These are phyloP conservation scores for Plantago coronopus DNA, from an alignment of 305 asterid genomes.

Conservation along the genomic window DNA sequence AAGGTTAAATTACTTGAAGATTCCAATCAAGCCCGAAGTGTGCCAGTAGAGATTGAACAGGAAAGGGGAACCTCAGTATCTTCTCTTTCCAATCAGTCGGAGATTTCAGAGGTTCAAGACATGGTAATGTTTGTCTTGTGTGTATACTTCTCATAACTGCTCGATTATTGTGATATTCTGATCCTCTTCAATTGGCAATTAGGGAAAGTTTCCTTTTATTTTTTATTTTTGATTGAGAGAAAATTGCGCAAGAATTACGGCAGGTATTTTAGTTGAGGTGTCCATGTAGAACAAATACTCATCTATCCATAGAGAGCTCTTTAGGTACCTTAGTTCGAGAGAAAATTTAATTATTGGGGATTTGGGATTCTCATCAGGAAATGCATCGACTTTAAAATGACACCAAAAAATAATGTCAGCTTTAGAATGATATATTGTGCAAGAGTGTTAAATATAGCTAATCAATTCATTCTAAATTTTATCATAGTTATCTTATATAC, in stretches of 20 bases:
- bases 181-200: constrained; percentile 2
- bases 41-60: constrained; percentile 47
- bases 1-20: constrained; percentile 68
- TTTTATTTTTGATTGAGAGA: neutral
- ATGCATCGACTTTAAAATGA: neutral
- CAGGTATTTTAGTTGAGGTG: neutral
- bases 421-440: neutral
- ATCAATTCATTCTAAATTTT: constrained; percentile 5
- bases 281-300: too few relatives aligned
- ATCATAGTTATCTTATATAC: too few relatives aligned
- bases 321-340: too few relatives aligned
- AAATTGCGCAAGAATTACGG: neutral
- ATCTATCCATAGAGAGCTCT: too few relatives aligned
- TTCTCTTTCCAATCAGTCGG: constrained; percentile 57
- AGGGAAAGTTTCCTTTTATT: neutral
- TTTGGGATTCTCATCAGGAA: neutral
- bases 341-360: neutral
- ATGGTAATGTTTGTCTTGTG: constrained; percentile 47
- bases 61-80: constrained; percentile 55
- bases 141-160: constrained; percentile 14
- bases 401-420: neutral
- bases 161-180: constrained; percentile 11
- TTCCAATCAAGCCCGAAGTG: constrained; percentile 40
- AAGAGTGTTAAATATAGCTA: neutral
- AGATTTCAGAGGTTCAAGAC: constrained; percentile 93